A percentile compares a stretch with the other conserved stretches of the same genome.
phyloP scores from a whole-genome alignment of 306 rosid genomes.

The Ormosia semicastrata region DNA sequence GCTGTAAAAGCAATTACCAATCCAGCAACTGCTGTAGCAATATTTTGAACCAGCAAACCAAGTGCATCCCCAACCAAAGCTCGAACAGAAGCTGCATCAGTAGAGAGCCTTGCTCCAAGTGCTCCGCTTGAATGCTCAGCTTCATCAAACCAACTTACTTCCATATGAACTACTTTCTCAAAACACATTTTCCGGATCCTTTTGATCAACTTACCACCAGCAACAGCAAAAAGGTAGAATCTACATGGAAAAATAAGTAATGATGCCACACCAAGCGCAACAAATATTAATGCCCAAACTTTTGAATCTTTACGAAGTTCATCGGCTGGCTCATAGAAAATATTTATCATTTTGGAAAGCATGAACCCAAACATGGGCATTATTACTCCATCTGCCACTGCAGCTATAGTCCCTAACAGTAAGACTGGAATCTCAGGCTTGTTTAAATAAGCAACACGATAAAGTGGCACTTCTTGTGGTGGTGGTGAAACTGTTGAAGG shows the following conservation, averaged over 20 bases:
- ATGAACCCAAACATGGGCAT: conserved; percentile 54
- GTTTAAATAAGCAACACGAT: conserved; percentile 64
- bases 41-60: conserved; percentile 58
- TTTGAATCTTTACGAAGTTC: conserved; percentile 55
- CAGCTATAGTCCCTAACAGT: conserved; percentile 56
- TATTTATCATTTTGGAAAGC: conserved; percentile 43
- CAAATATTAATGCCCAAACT: conserved; percentile 62
- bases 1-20: conserved; percentile 62
- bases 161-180: conserved; percentile 69
- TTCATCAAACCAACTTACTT: conserved; percentile 76
- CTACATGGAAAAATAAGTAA: conserved; percentile 43
- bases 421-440: conserved; percentile 72
- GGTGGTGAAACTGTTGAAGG: conserved; percentile 18
- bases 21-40: conserved; percentile 48
- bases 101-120: conserved; percentile 73
- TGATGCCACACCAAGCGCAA: conserved; percentile 41
- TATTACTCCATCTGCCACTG: conserved; percentile 48
- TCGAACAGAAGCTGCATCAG: conserved; percentile 62
- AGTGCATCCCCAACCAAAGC: conserved; percentile 74
- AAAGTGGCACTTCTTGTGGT: conserved; percentile 44
- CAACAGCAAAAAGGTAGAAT: conserved; percentile 62
- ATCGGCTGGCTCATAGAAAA: conserved; percentile 60
- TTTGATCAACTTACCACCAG: conserved; percentile 60
- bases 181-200: conserved; percentile 63
- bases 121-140: conserved; percentile 71